These are phyloP conservation scores for Emmonsiellopsis sp. DNA, from an alignment of 2,329 filamentous ascomycete species.

Conservation along the genomic window DNA sequence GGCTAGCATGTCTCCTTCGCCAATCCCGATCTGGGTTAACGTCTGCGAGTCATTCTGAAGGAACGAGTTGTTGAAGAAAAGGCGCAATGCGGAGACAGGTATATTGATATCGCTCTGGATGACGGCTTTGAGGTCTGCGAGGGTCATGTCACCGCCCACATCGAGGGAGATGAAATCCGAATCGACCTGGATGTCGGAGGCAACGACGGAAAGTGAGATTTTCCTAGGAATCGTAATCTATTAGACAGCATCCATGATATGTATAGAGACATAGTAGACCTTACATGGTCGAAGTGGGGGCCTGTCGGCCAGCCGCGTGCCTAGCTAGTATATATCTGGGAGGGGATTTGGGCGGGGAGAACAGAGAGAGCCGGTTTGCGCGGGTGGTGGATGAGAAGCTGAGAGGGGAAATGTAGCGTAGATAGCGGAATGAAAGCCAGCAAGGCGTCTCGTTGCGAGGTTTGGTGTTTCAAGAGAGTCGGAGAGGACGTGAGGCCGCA, in stretches of 20 bases:
- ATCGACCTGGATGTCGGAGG: conserved; percentile 57
- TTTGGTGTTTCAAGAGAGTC: background rate
- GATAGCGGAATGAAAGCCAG: background rate
- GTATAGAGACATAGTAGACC: background rate
- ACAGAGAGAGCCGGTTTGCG: background rate
- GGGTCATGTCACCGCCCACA: conserved; percentile 70
- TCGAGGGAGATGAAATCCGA: conserved; percentile 74
- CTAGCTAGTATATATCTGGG: background rate
- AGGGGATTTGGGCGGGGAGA: background rate
- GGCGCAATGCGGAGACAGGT: conserved; percentile 63
- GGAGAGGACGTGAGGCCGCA: background rate
- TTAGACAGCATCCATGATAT: background rate
- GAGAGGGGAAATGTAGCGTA: background rate
- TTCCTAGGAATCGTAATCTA: conserved; percentile 48
- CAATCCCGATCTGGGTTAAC: conserved; percentile 69
- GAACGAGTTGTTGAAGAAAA: conserved; percentile 82
- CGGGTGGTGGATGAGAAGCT: background rate
- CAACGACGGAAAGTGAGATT: conserved; percentile 77
- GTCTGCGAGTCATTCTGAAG: conserved; percentile 71
- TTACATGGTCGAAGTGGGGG: background rate
- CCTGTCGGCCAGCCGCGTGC: background rate
- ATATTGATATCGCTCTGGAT: conserved; percentile 77
- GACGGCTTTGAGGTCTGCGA: conserved; percentile 78
- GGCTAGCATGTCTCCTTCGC: conserved; percentile 85
- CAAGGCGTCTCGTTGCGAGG: background rate